These are phyloP conservation scores for Clavariopsis aquatica DNA, from an alignment of 495 filamentous ascomycete species.

Conservation along the genomic window DNA sequence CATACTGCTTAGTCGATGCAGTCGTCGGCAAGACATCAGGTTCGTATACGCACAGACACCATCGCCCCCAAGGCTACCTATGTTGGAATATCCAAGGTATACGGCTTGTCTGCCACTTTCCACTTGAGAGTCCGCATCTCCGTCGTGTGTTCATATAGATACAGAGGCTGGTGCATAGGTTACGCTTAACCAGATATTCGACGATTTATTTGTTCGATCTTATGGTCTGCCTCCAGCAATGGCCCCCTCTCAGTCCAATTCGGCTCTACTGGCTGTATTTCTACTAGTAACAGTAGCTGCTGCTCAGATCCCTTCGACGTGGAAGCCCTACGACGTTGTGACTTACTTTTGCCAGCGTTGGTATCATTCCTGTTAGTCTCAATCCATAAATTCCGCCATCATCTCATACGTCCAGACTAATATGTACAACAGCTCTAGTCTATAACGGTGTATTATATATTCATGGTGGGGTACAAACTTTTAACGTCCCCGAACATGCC, in stretches of 20 bases:
- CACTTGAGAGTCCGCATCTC: neutral
- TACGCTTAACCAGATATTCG: neutral
- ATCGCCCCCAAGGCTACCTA: neutral
- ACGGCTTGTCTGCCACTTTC: neutral
- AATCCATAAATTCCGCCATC: neutral
- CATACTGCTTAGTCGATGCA: neutral
- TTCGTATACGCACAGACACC: neutral
- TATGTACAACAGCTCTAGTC: slow-evolving; percentile 37
- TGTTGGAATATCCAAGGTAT: neutral
- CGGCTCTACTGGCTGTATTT: neutral
- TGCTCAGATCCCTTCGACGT: slow-evolving; percentile 6
- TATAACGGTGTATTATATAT: slow-evolving; percentile 48
- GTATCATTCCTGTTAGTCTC: slow-evolving; percentile 23
- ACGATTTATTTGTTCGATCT: neutral
- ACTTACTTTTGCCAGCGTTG: slow-evolving; percentile 24
- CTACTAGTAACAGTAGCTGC: neutral
- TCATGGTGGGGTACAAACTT: slow-evolving; percentile 44
- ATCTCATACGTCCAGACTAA: neutral
- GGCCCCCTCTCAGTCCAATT: neutral
- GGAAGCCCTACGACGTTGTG: slow-evolving; percentile 13
- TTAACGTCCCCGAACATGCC: slow-evolving; percentile 12
- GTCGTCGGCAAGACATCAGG: neutral
- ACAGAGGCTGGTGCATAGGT: neutral
- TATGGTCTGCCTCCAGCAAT: neutral
- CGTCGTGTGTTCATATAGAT: neutral